These are phyloP conservation scores for Diplodia scrobiculata DNA, from an alignment of 2,329 filamentous ascomycete species.

Conservation along the genomic window DNA sequence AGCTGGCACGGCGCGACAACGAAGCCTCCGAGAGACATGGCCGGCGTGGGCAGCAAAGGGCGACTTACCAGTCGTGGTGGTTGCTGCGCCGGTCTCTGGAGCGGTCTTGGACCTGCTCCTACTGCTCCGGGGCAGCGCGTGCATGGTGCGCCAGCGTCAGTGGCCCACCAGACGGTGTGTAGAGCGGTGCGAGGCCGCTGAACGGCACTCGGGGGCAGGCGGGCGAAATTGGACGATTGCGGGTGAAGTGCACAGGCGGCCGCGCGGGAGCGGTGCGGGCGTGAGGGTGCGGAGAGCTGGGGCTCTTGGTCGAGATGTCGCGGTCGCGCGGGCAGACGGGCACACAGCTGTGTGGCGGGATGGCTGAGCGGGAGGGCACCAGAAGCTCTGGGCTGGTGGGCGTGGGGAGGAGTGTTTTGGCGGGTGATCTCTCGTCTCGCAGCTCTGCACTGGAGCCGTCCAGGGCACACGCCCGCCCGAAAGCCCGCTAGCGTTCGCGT, in stretches of 20 bases:
- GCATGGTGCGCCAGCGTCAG: constrained; percentile 44
- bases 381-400: constrained; percentile 5
- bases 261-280: constrained; percentile 23
- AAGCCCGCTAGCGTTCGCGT: constrained; percentile 12
- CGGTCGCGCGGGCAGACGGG: not conserved
- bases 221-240: constrained; percentile 28
- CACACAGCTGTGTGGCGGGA: not conserved
- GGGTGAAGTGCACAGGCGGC: constrained; percentile 24
- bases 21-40: not conserved
- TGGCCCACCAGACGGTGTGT: constrained; percentile 10
- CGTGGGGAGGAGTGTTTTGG: constrained; percentile 10
- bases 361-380: not conserved
- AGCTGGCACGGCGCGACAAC: not conserved
- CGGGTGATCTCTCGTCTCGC: constrained; percentile 24
- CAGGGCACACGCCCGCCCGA: constrained; percentile 26
- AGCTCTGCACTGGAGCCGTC: constrained; percentile 22
- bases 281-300: not conserved
- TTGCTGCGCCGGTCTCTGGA: constrained; percentile 33
- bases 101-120: constrained; percentile 44
- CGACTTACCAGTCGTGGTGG: constrained; percentile 20
- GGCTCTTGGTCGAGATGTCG: not conserved
- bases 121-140: constrained; percentile 42
- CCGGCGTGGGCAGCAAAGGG: constrained; percentile 1
- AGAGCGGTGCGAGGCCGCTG: not conserved
- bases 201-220: not conserved